These are phyloP conservation scores for Irpex sp. DNA, from an alignment of 1,284 basidiomycete species.

Conservation along the genomic window DNA sequence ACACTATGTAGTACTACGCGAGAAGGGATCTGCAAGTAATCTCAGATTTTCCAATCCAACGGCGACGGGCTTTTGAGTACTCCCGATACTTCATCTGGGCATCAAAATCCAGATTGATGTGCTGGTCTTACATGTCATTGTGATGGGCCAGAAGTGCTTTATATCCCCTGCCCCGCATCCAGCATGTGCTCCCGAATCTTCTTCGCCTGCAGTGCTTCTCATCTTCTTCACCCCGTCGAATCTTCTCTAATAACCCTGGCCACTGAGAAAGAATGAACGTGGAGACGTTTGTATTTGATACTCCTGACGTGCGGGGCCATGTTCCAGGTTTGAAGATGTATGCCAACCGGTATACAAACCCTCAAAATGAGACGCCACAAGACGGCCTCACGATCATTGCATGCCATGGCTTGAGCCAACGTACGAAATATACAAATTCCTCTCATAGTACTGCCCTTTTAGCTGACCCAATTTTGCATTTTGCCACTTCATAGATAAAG, in stretches of 20 bases:
- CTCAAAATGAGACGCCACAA: background rate
- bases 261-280: background rate
- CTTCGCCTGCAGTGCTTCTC: background rate
- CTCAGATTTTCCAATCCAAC: background rate
- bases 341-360: background rate
- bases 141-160: background rate
- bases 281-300: background rate
- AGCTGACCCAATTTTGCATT: background rate
- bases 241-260: too few relatives aligned
- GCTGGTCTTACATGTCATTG: background rate
- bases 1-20: background rate
- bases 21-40: background rate
- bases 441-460: background rate
- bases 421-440: background rate
- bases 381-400: background rate
- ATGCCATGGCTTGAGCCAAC: background rate
- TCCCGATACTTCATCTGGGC: background rate
- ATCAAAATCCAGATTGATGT: background rate
- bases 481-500: background rate
- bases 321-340: background rate
- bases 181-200: background rate
- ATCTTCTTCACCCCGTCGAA: too few relatives aligned
- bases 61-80: too few relatives aligned
- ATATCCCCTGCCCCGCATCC: background rate
- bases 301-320: background rate